These are phyloP conservation scores for Gillenia trifoliata DNA, from an alignment of 306 rosid genomes.

Conservation along the genomic window DNA sequence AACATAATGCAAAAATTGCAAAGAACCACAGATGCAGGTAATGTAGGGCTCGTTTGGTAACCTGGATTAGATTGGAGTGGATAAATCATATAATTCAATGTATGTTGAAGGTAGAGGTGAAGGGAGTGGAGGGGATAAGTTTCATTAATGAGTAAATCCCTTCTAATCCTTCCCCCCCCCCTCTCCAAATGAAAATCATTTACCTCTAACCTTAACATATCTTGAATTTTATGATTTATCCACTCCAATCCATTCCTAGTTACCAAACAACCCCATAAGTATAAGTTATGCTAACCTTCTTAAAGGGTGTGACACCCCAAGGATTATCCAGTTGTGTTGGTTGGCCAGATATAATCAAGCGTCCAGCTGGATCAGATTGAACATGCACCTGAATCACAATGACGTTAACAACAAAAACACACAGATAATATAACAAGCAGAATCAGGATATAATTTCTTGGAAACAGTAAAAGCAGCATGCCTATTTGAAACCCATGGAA, in stretches of 20 bases:
- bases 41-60: too few relatives aligned
- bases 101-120: too few relatives aligned
- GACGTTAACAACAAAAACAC: background rate
- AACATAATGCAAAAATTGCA: background rate
- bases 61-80: too few relatives aligned
- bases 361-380: constrained; percentile 75
- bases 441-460: background rate
- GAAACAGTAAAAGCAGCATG: background rate
- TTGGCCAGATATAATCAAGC: constrained; percentile 67
- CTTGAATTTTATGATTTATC: too few relatives aligned
- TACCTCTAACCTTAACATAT: too few relatives aligned
- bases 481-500: background rate
- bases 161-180: too few relatives aligned
- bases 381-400: constrained; percentile 54
- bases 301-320: constrained; percentile 76
- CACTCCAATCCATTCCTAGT: too few relatives aligned
- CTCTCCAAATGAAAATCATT: too few relatives aligned
- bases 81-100: too few relatives aligned
- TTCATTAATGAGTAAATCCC: too few relatives aligned
- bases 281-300: constrained; percentile 34
- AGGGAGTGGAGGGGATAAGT: too few relatives aligned
- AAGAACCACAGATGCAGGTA: background rate
- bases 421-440: background rate
- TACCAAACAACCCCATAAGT: background rate
- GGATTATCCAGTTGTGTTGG: constrained; percentile 66